Base-by-base conservation (phyloP, 75 land plant genomes). In the Chamaecyparis obtusa region DNA sequence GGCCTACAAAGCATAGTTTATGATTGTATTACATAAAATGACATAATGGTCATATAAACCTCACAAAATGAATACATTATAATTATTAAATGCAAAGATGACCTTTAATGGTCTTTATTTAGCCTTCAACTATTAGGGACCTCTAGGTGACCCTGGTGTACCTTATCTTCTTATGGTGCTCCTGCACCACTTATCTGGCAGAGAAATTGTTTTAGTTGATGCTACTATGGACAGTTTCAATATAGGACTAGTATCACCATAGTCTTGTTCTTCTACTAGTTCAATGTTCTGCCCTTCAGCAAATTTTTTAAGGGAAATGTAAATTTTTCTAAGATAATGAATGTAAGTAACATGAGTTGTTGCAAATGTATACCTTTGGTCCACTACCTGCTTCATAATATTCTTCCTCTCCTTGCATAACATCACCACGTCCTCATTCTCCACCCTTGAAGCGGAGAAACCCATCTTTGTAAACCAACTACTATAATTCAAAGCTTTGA, bases 391-490 rank as follows among this genome's bases (percentile, higher is more conserved):
- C 85, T 94, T 96, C 60, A 97, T 93, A 87, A 93, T 92, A 57
- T 82, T 94, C 87, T 92, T 96, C 84, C 99, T 80, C 83, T 96
- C 97, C 89, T 92, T 96, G 92, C 99, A 97, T 51, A 98, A 91
- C 83, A 93, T 92, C 24, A 96, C 97, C 48, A 88, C 95, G 85
- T 95, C 99, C 89, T 97, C 99, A 85, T 93, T 93, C n/a, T 97
- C 99, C 37, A 97, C 81, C 87, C 94, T 96, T 9, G 99, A 97
- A 85, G 92, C 90, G 15, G 95, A 91, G 89, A 98, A 97, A 92
- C 99, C 99, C 99, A 97, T 97, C 49, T 57, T 55, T 90, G 16
- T 39, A 80, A 24, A 2, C 43, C 9, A 19, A 37, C 83, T 21
- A 80, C n/a, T 37, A 33, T 35, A 37, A 77, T 60, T 37, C 79